Percentiles rank a stretch among this genome's conserved stretches.
Conservation (phyloP, 208 protist genomes). For the Zelonia costaricensis region DNA sequence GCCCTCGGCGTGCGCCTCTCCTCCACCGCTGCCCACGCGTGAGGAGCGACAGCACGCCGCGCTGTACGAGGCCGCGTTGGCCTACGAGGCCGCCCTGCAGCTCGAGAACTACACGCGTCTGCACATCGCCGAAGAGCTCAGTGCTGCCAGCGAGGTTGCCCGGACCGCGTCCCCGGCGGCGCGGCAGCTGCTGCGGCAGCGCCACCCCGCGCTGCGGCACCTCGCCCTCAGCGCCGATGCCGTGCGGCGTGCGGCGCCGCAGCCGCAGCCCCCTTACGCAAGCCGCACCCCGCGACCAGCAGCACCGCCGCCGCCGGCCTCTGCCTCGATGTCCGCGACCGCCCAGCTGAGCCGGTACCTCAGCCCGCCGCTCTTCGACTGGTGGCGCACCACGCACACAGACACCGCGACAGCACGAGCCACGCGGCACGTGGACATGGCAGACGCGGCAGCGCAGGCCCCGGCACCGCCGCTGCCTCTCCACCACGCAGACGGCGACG, state of each 20-base stretch:
- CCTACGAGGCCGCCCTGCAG: conserved; percentile 34
- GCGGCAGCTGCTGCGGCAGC: conserved; percentile 17
- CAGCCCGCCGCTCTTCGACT: conserved; percentile 6
- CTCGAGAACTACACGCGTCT: conserved; percentile 47
- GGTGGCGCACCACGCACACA: conserved; percentile 7
- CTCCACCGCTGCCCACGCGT: too few relatives aligned
- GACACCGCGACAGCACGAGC: background rate
- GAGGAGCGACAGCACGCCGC: background rate
- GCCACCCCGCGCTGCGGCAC: conserved; percentile 27
- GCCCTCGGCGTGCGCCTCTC: too few relatives aligned
- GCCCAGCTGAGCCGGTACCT: conserved; percentile 1
- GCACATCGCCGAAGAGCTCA: conserved; percentile 28
- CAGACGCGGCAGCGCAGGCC: background rate
- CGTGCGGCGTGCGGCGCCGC: background rate
- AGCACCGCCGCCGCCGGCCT: too few relatives aligned
- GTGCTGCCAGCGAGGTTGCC: conserved; percentile 11
- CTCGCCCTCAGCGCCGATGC: background rate
- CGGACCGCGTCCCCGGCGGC: conserved; percentile 15
- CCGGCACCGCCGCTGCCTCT: background rate
- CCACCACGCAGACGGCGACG: background rate
- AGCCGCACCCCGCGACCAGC: background rate
- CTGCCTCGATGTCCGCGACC: background rate
- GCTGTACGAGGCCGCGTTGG: conserved; percentile 16
- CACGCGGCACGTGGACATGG: background rate
- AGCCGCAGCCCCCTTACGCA: background rate